Evolutionary conservation across 2,329 filamentous ascomycete species (phyloP).

Genomic region (Rhynchosporium graminicola): DNA sequence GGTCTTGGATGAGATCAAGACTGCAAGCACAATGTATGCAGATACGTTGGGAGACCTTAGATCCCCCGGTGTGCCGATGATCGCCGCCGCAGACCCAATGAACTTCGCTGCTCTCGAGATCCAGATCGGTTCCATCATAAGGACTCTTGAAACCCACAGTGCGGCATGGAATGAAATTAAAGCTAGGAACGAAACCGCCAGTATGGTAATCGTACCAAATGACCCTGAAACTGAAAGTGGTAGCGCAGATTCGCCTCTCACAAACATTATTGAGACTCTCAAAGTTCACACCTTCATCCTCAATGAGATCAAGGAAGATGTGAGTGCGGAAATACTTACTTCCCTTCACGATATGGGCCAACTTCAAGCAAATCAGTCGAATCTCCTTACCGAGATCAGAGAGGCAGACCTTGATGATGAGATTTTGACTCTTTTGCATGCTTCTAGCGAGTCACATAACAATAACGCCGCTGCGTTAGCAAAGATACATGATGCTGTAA

Average conservation of each 20-base stretch:
- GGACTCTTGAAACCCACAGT: conserved; percentile 28
- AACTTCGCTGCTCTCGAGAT: conserved; percentile 26
- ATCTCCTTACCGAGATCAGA: conserved; percentile 32
- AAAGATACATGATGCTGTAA: conserved; percentile 26
- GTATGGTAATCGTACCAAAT: conserved; percentile 19
- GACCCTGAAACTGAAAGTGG: conserved; percentile 3
- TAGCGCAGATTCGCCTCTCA: not conserved
- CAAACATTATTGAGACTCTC: conserved; percentile 24
- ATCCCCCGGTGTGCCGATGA: conserved; percentile 9
- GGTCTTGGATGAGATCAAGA: conserved; percentile 18
- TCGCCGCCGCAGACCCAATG: conserved; percentile 3
- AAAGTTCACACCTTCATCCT: conserved; percentile 31
- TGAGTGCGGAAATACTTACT: conserved; percentile 39
- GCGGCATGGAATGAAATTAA: conserved; percentile 27
- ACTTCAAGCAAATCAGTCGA: conserved; percentile 27
- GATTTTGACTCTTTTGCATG: conserved; percentile 38
- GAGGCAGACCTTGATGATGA: conserved; percentile 39
- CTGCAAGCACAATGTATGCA: conserved; percentile 4
- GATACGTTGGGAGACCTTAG: conserved; percentile 22
- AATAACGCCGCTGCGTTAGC: conserved; percentile 24
- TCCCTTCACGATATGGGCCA: conserved; percentile 35
- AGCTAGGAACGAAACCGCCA: conserved; percentile 2
- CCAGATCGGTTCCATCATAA: conserved; percentile 30
- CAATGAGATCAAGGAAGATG: conserved; percentile 39
- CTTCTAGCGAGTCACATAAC: conserved; percentile 32